Conservation (phyloP, 352 stramenopile species). For the Vaucheria bursata region DNA sequence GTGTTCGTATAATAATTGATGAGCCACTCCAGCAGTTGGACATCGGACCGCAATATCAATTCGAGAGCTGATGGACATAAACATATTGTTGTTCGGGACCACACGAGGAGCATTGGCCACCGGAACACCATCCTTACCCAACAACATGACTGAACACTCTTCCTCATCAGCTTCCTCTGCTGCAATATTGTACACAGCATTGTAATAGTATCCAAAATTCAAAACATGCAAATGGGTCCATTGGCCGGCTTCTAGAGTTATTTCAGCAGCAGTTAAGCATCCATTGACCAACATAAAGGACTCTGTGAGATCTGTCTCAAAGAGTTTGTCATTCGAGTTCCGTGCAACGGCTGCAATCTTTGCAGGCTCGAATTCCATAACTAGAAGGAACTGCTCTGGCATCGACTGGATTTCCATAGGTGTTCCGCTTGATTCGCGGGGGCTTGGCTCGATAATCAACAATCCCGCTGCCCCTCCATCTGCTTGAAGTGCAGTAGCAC, state of each 20-base stretch:
- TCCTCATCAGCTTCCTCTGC: not conserved
- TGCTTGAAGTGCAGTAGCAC: not conserved
- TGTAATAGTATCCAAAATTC: not conserved
- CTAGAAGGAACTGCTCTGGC: not conserved
- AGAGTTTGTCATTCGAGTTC: not conserved
- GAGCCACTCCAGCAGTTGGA: not conserved
- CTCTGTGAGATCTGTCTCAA: not conserved
- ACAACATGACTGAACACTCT: conserved; percentile 22
- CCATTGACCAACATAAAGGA: conserved; percentile 7
- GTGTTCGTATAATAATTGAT: not conserved
- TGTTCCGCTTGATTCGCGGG: not conserved
- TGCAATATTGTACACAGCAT: not conserved
- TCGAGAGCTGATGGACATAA: not conserved
- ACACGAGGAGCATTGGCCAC: not conserved
- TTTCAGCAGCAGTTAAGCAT: not conserved
- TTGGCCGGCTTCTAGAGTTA: conserved; percentile 8
- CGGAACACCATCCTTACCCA: conserved; percentile 37
- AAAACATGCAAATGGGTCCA: not conserved
- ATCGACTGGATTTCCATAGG: not conserved
- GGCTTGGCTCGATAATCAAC: not conserved
- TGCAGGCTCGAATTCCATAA: not conserved
- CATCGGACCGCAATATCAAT: not conserved
- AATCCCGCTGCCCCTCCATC: not conserved
- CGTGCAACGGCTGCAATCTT: not conserved
- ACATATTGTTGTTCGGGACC: not conserved